phyloP scores from a whole-genome alignment of 768 basidiomycete species.

The Calvatia gigantea region DNA sequence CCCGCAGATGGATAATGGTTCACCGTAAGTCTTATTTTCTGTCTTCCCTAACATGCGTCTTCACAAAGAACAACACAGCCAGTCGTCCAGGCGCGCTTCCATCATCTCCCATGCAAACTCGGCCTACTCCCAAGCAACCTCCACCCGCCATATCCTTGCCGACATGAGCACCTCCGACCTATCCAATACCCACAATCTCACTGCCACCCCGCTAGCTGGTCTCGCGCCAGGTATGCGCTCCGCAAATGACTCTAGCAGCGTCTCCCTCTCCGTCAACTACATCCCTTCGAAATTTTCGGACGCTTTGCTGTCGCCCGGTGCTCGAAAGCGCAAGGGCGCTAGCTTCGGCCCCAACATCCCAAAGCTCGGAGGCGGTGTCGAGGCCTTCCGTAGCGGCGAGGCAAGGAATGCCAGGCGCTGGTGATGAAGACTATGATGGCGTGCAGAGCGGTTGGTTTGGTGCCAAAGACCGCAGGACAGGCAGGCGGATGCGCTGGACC shows the following conservation, averaged over 20 bases:
- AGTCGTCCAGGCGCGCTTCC: constrained; percentile 34
- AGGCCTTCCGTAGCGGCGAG: constrained; percentile 56
- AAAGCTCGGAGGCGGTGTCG: constrained; percentile 66
- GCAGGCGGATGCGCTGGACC: constrained; percentile 61
- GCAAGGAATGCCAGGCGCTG: constrained; percentile 37
- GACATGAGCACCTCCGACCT: constrained; percentile 22
- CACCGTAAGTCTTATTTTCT: constrained; percentile 20
- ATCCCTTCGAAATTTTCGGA: constrained; percentile 72
- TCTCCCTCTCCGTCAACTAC: constrained; percentile 69
- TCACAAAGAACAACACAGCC: constrained; percentile 8
- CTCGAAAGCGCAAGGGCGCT: constrained; percentile 31
- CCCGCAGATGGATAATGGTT: constrained; percentile 21
- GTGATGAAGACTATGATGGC: constrained; percentile 9
- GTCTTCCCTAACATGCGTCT: constrained; percentile 2
- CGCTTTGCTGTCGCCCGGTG: constrained; percentile 35
- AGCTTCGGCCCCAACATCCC: constrained; percentile 34
- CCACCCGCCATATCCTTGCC: constrained; percentile 46
- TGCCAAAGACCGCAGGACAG: constrained; percentile 23
- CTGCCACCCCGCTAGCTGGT: constrained; percentile 31
- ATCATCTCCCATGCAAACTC: constrained; percentile 34
- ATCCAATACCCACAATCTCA: not conserved
- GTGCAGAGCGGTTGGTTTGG: constrained; percentile 5
- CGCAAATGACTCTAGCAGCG: constrained; percentile 44
- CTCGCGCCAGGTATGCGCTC: constrained; percentile 24
- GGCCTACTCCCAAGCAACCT: constrained; percentile 40